A percentile compares a stretch with the other conserved stretches of the same genome.
phyloP scores from a whole-genome alignment of 148 eudicot species.

The Rhododendron ovatum region DNA sequence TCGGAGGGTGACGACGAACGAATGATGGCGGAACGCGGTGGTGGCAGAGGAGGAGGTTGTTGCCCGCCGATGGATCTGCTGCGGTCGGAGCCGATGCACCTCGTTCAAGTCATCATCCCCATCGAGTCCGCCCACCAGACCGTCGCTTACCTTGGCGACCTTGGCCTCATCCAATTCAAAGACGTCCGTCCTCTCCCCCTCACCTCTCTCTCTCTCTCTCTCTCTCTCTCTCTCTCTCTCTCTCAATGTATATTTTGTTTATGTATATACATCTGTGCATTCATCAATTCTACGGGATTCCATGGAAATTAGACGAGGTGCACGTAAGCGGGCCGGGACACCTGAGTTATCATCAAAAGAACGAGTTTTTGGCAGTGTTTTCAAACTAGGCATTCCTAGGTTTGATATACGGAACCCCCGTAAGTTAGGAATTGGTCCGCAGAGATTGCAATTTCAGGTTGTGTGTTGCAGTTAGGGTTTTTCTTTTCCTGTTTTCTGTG shows the following conservation, averaged over 20 bases:
- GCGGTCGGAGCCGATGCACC: constrained; percentile 54
- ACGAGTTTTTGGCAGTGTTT: not conserved
- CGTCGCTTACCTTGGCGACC: constrained; percentile 45
- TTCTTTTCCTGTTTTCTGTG: not conserved
- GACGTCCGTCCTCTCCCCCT: constrained; percentile 28
- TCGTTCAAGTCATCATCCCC: constrained; percentile 50
- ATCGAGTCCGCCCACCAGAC: constrained; percentile 51
- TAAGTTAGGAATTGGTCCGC: not conserved
- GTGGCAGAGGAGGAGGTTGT: constrained; percentile 33
- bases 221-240: not conserved
- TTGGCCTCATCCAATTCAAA: constrained; percentile 56
- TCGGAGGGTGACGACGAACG: not conserved
- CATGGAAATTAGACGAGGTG: not conserved
- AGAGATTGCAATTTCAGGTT: not conserved
- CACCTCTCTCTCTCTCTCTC: constrained; percentile 10
- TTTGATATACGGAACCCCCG: not conserved
- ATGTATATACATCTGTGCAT: not conserved
- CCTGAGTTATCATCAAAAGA: not conserved
- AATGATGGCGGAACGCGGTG: constrained; percentile 21
- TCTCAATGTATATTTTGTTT: not conserved
- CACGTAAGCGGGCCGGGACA: not conserved
- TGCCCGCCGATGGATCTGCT: constrained; percentile 57
- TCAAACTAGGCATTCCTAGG: not conserved
- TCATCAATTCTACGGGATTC: not conserved
- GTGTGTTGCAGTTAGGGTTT: not conserved